Base-by-base conservation (phyloP, 768 basidiomycete genomes). In the Crepidotus variabilis region DNA sequence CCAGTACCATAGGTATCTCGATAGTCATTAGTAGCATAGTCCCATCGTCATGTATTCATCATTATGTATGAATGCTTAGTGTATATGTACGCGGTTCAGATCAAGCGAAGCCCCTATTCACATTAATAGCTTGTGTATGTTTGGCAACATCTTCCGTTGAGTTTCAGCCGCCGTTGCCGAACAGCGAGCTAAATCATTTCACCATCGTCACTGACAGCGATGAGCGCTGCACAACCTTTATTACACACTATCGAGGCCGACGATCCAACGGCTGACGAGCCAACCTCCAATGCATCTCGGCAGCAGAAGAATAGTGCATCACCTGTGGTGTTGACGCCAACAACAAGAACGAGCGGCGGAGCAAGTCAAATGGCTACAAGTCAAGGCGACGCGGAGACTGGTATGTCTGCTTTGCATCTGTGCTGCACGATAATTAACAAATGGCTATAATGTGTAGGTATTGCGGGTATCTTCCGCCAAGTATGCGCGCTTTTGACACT, bases 231-330 rank as follows among this genome's bases (percentile, higher is more conserved):
- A 24, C 79, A 84, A 28, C 88, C 90, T 20, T 74, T 92, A 50
- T 76, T 92, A 47, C 79, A 87, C 57, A 90, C 89, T 33, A 96
- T 96, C 55, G 94, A 95, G 69, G 85, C 94, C 28, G 94, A 96
- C 70, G 92, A 93, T 45, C 76, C 74, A 52, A 67, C 70, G 33
- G 63, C 72, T 65, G 35, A 63, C 71, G 36, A 72, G 73, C n/a
- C 74, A 71, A 57, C 77, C 73, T 52, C 54, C 57, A 43, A 61
- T 63, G 50, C 65, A 52, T 39, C 65, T 47, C 67, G 74, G 63
- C 45, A 55, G 69, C 57, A 51, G 36, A 51, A 18, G 43, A 61
- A 65, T 51, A 52, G 67, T 16, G 69, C 65, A 54, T 60, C 73
- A 28, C 78, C 80, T 1, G 81, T 86, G 22, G 85, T 86, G 20